Evolutionary conservation across 1,284 basidiomycete species (phyloP).

Genomic region (Trichosporon sp.): DNA sequence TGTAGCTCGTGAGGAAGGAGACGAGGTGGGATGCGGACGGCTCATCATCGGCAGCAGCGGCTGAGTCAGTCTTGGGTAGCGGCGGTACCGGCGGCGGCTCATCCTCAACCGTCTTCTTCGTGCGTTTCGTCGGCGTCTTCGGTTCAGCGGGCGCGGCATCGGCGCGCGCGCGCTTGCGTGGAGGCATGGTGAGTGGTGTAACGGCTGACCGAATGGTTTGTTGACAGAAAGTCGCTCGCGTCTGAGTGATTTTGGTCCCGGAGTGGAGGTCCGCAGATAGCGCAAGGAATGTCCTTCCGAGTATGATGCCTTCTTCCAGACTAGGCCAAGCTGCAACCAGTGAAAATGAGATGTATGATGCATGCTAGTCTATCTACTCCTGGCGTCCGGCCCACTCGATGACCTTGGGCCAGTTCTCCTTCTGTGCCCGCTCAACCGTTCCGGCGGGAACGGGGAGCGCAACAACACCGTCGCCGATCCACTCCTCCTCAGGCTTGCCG

Average conservation of each 20-base stretch:
- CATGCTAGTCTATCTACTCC: conserved; percentile 2
- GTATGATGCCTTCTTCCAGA: no score
- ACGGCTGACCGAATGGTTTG: background rate
- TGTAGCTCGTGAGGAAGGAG: conserved; percentile 43
- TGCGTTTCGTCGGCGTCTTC: background rate
- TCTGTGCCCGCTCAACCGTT: conserved; percentile 59
- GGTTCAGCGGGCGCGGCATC: background rate
- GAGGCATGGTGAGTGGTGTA: background rate
- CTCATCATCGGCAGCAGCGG: background rate
- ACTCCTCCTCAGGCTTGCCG: conserved; percentile 67
- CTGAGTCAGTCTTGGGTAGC: background rate
- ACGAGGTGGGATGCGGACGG: conserved; percentile 31
- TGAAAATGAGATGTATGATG: background rate
- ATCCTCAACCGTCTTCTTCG: background rate
- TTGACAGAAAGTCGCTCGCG: background rate
- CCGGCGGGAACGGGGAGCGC: conserved; percentile 89
- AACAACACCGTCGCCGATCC: conserved; percentile 73
- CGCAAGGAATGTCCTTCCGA: no score
- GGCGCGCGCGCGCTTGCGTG: background rate
- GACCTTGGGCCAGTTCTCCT: conserved; percentile 38
- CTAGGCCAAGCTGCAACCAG: no score
- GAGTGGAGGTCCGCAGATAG: background rate
- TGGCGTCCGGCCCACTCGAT: conserved; percentile 40
- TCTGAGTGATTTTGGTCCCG: background rate
- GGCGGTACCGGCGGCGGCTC: background rate